Conservation (phyloP, 306 rosid genomes). For the Lathyrus tuberosus region DNA sequence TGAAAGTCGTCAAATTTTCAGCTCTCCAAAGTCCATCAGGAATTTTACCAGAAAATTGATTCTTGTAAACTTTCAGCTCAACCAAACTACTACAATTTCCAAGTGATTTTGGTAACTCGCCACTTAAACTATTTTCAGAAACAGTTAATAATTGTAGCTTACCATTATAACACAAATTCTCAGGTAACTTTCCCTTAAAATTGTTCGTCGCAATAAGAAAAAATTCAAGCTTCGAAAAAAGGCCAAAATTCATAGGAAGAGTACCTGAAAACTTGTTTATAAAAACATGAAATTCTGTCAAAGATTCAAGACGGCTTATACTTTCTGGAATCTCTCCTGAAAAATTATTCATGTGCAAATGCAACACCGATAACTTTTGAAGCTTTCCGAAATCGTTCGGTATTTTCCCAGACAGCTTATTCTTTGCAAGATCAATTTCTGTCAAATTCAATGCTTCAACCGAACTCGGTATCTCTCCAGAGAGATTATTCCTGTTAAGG, state of each 20-base stretch:
- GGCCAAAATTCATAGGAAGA: constrained; percentile 62
- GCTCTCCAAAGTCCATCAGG: constrained; percentile 67
- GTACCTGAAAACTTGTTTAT: constrained; percentile 59
- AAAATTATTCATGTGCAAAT: constrained; percentile 48
- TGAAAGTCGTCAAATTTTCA: constrained; percentile 37
- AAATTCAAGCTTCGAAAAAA: constrained; percentile 37
- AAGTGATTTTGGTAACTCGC: constrained; percentile 65
- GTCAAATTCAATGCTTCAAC: constrained; percentile 52
- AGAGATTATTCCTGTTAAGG: constrained; percentile 45
- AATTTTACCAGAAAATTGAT: constrained; percentile 54
- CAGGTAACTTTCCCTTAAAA: constrained; percentile 60
- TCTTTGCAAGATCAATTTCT: constrained; percentile 48
- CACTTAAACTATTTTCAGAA: constrained; percentile 50
- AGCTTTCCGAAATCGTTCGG: constrained; percentile 62
- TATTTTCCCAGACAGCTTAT: constrained; percentile 50
- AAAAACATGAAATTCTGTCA: constrained; percentile 43
- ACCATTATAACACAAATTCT: constrained; percentile 52
- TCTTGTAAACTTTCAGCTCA: constrained; percentile 34
- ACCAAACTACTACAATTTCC: constrained; percentile 53
- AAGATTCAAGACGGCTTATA: constrained; percentile 52
- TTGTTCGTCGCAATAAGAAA: constrained; percentile 47
- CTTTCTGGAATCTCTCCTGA: constrained; percentile 59
- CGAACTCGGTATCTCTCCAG: constrained; percentile 56
- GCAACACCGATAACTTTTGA: constrained; percentile 32
- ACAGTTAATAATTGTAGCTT: constrained; percentile 43